phyloP scores from a whole-genome alignment of 1,284 basidiomycete genomes.

The Ceratobasidium sp. region DNA sequence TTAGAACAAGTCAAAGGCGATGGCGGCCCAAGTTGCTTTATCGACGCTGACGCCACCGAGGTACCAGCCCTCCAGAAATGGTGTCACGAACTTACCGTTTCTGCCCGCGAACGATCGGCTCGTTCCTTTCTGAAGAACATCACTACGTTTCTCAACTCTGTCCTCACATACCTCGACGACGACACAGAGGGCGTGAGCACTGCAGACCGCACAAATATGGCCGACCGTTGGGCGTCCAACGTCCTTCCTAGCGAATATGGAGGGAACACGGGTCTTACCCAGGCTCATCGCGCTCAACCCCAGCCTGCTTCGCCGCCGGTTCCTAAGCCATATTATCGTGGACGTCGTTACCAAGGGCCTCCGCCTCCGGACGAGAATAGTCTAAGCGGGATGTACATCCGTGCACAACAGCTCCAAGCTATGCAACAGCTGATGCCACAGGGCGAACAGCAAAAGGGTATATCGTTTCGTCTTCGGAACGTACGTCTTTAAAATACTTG shows the following conservation, averaged over 20 bases:
- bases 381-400: conserved; percentile 19
- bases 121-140: conserved; percentile 64
- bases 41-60: conserved; percentile 66
- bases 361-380: conserved; percentile 21
- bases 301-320: neutral
- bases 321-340: neutral
- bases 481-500: conserved; percentile 54
- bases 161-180: conserved; percentile 63
- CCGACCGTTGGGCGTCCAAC: conserved; percentile 67
- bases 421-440: neutral
- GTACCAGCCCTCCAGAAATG: conserved; percentile 70
- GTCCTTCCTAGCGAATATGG: conserved; percentile 24
- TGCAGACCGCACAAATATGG: conserved; percentile 64
- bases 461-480: conserved; percentile 63
- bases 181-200: conserved; percentile 67
- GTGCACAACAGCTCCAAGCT: neutral
- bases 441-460: conserved; percentile 54
- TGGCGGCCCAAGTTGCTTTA: conserved; percentile 69
- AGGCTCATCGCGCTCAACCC: conserved; percentile 3
- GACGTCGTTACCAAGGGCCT: neutral
- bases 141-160: conserved; percentile 64
- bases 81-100: conserved; percentile 69
- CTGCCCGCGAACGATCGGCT: conserved; percentile 68
- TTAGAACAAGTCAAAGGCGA: conserved; percentile 68
- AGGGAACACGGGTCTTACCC: conserved; percentile 1